Evolutionary conservation across 148 eudicot species (phyloP), one percentile per base, ranked within the genome.

Genomic region (Camellia japonica): DNA sequence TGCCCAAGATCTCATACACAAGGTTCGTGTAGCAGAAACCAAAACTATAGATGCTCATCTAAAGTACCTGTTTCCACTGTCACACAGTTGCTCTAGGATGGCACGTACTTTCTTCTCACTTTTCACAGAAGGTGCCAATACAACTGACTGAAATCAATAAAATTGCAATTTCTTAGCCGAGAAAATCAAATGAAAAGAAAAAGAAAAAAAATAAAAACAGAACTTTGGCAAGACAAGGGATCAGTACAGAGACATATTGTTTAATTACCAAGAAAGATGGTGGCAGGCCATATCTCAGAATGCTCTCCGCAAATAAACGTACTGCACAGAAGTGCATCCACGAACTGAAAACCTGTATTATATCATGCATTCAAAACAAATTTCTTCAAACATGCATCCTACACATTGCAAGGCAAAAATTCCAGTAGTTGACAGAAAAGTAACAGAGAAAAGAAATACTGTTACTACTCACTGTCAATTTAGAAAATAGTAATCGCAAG

Each of bases 301-400:
- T 92, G 88, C 98, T 92, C 90, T 94, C 98, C 41, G 90, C 80
- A 86, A 92, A 94, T 62, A 87, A 85, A 66, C 94, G 93, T 58
- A 92, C 92, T 80, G 98, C 98, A 87, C 97, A 94, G 76, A 94
- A 92, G 82, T 94, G 98, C 97, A 94, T 94, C 97, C 95, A 87
- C 73, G 98, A 85, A 71, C 85, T 88, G 83, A 92, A 90, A 74
- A 89, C 97, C 93, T 92, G 90, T 75, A 84, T 8, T 56, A 72
- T 38, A 16, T n/a, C 51, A 72, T n/a, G 41, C 38, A 41, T 8
- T 47, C 51, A 71, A 69, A 30, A 51, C 52, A 60, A 58, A 63
- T 47, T 64, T 60, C 30, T 64, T 54, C 51, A 38, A 77, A 78
- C 63, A 52, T 16, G 30, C 47, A 66, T 52, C 51, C 30, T 54